Conservation (phyloP, 2,329 filamentous ascomycete genomes). For the Monosporascus sp. region DNA sequence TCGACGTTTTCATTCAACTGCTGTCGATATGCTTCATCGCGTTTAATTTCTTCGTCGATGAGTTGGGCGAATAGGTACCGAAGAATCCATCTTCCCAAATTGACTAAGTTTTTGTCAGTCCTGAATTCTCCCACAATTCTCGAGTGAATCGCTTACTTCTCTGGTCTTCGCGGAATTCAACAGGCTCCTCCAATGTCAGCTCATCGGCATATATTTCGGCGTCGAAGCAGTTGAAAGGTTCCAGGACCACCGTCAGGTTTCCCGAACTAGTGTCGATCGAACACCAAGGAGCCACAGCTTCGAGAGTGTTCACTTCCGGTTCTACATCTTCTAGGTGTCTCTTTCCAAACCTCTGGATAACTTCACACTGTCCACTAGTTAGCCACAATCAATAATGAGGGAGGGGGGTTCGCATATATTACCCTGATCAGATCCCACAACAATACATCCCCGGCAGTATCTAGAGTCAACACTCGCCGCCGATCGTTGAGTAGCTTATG, state of each 20-base stretch:
- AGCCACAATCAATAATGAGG: slow-evolving; percentile 6
- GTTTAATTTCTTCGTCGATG: slow-evolving; percentile 82
- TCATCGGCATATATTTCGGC: slow-evolving; percentile 97
- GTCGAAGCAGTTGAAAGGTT: slow-evolving; percentile 95
- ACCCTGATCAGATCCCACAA: slow-evolving; percentile 91
- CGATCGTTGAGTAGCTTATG: slow-evolving; percentile 88
- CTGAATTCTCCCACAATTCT: background rate
- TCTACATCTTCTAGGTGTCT: slow-evolving; percentile 89
- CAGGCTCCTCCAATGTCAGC: slow-evolving; percentile 63
- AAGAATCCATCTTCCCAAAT: slow-evolving; percentile 93
- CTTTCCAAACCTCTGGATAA: slow-evolving; percentile 89
- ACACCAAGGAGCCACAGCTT: slow-evolving; percentile 94
- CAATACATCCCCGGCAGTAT: slow-evolving; percentile 90
- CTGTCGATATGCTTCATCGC: slow-evolving; percentile 70
- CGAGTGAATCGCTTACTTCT: slow-evolving; percentile 58
- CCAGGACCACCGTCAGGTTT: slow-evolving; percentile 81
- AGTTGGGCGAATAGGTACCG: slow-evolving; percentile 86
- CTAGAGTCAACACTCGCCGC: slow-evolving; percentile 80
- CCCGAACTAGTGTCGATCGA: slow-evolving; percentile 91
- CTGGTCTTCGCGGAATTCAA: slow-evolving; percentile 87
- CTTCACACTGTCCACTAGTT: slow-evolving; percentile 58
- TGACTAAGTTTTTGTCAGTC: slow-evolving; percentile 53
- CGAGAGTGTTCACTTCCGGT: slow-evolving; percentile 76
- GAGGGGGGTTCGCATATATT: slow-evolving; percentile 16
- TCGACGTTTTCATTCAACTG: slow-evolving; percentile 59